These are phyloP conservation scores for Aureobasidium mangrovei DNA, from an alignment of 2,329 filamentous ascomycete genomes.

Conservation along the genomic window DNA sequence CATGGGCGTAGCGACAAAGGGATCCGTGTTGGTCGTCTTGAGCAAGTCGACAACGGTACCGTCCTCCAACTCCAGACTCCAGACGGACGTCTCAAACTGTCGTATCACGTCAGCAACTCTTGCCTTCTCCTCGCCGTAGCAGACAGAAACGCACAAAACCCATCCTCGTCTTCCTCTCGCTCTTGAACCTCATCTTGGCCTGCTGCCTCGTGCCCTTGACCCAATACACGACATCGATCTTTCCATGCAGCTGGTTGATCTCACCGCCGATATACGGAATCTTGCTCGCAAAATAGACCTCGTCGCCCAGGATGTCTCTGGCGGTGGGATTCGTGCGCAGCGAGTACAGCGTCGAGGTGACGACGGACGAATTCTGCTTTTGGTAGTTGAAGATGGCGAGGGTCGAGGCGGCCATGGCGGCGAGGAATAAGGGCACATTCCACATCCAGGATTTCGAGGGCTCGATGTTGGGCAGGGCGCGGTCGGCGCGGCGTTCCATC, in stretches of 20 bases:
- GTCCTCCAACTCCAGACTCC: constrained; percentile 67
- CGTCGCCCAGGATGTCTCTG: constrained; percentile 70
- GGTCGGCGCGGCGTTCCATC: constrained; percentile 44
- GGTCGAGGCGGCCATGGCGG: constrained; percentile 60
- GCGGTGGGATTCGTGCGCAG: constrained; percentile 71
- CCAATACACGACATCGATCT: constrained; percentile 77
- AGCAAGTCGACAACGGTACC: constrained; percentile 67
- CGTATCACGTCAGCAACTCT: constrained; percentile 15
- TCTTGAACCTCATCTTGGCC: constrained; percentile 73
- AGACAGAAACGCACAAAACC: constrained; percentile 41
- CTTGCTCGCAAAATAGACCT: constrained; percentile 42
- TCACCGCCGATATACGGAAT: constrained; percentile 47
- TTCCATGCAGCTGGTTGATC: constrained; percentile 88
- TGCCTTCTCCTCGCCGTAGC: not conserved
- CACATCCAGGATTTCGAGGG: constrained; percentile 34
- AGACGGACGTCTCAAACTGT: constrained; percentile 80
- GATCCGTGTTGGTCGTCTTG: constrained; percentile 52
- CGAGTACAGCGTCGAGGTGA: constrained; percentile 85
- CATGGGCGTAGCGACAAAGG: constrained; percentile 42
- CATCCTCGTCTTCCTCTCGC: constrained; percentile 58
- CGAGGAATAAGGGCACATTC: constrained; percentile 72
- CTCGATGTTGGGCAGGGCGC: constrained; percentile 40
- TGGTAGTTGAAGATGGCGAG: constrained; percentile 99
- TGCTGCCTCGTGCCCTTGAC: constrained; percentile 68
- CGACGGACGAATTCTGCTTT: constrained; percentile 72